phyloP scores from a whole-genome alignment of 2,329 filamentous ascomycete species.

The Knufia fluminis region DNA sequence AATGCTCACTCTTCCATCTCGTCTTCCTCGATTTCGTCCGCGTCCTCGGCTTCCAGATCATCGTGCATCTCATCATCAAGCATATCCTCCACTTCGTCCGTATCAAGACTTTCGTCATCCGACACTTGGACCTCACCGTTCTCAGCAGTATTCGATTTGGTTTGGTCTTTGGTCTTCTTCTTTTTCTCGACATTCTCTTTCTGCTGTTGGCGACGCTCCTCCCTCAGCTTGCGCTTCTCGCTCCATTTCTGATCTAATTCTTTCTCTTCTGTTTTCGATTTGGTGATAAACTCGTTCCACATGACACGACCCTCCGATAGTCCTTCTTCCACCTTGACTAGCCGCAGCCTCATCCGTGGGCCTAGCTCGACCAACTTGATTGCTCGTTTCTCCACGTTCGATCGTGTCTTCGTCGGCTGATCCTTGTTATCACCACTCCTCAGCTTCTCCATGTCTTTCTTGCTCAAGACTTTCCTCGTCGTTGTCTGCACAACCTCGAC shows the following conservation, averaged over 20 bases:
- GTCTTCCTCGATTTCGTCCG: slow-evolving; percentile 21
- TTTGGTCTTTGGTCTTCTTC: slow-evolving; percentile 52
- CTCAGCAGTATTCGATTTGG: slow-evolving; percentile 32
- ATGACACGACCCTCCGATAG: slow-evolving; percentile 81
- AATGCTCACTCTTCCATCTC: slow-evolving; percentile 33
- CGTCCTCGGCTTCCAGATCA: slow-evolving; percentile 10
- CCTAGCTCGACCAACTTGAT: slow-evolving; percentile 90
- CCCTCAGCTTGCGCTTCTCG: slow-evolving; percentile 67
- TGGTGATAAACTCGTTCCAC: slow-evolving; percentile 95
- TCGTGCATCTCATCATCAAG: slow-evolving; percentile 25
- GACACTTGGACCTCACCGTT: slow-evolving; percentile 41
- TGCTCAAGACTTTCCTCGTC: slow-evolving; percentile 45
- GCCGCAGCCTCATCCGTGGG: slow-evolving; percentile 74
- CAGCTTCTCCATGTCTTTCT: slow-evolving; percentile 41
- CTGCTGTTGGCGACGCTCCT: slow-evolving; percentile 69
- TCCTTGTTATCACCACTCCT: slow-evolving; percentile 29
- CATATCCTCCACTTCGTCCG: slow-evolving; percentile 34
- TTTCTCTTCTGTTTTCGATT: slow-evolving; percentile 67
- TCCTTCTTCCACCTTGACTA: slow-evolving; percentile 95
- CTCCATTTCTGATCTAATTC: slow-evolving; percentile 79
- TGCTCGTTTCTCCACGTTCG: slow-evolving; percentile 66
- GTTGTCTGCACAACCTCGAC: slow-evolving; percentile 64
- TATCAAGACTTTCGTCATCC: slow-evolving; percentile 44
- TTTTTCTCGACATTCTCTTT: slow-evolving; percentile 87
- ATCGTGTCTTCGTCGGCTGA: slow-evolving; percentile 28